These are phyloP conservation scores for Mycocentrospora acerina DNA, from an alignment of 2,329 filamentous ascomycete genomes.

Conservation along the genomic window DNA sequence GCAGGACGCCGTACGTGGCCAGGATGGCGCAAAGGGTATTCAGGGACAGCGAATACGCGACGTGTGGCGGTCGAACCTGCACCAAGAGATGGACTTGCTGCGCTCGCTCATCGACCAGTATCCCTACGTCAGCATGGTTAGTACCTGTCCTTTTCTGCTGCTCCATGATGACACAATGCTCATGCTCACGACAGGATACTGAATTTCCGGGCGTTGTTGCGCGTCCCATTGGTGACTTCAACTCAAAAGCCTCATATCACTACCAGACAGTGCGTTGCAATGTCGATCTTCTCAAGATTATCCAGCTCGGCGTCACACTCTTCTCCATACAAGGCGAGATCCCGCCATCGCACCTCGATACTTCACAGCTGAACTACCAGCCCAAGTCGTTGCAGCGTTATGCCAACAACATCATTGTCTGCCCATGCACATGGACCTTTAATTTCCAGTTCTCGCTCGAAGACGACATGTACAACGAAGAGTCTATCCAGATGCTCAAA, in stretches of 20 bases:
- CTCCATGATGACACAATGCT: slow-evolving; percentile 10
- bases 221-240: slow-evolving; percentile 90
- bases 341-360: slow-evolving; percentile 67
- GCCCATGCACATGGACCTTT: slow-evolving; percentile 96
- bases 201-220: slow-evolving; percentile 98
- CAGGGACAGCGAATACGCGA: slow-evolving; percentile 80
- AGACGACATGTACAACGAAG: slow-evolving; percentile 96
- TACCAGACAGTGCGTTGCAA: slow-evolving; percentile 98
- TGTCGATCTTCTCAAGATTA: slow-evolving; percentile 95
- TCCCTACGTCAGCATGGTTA: slow-evolving; percentile 96
- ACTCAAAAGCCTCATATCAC: slow-evolving; percentile 95
- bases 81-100: slow-evolving; percentile 85
- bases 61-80: slow-evolving; percentile 90
- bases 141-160: slow-evolving; percentile 31
- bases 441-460: slow-evolving; percentile 97
- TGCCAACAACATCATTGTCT: slow-evolving; percentile 57
- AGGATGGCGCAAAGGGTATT: slow-evolving; percentile 59
- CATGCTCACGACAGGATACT: slow-evolving; percentile 67
- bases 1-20: slow-evolving; percentile 53
- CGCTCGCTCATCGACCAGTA: slow-evolving; percentile 85
- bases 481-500: slow-evolving; percentile 87
- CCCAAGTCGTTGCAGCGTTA: slow-evolving; percentile 53
- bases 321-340: slow-evolving; percentile 90
- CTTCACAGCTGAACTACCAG: slow-evolving; percentile 44
- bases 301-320: slow-evolving; percentile 91